Base-by-base conservation (phyloP, 2,329 filamentous ascomycete genomes). In the Ophiostoma sp. region DNA sequence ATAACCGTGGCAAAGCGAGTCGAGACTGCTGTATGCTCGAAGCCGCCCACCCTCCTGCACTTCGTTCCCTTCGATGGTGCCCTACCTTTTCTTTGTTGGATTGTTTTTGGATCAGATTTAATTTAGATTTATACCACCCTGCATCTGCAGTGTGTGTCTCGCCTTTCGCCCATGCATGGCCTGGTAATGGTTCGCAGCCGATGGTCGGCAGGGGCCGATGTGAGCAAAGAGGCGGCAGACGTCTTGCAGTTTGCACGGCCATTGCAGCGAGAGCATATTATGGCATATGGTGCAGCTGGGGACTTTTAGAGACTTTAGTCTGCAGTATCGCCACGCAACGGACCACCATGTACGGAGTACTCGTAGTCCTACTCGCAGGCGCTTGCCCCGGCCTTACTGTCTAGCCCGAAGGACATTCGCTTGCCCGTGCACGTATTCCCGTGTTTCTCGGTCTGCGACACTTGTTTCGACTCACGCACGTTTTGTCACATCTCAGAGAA, bases 1-100 rank as follows among this genome's bases (percentile, higher is more conserved):
- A 44, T 64, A 64, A 18, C 63, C 63, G 63, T 47, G 42, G 41
- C 42, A 64, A 64, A 64, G 63, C 63, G 63, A 47, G 14, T 44
- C 41, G 5, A 62, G 58, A 62, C 38, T 62, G 55, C 18, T 63
- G 42, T 63, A 63, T 41, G 58, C 27, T 40, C 47, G 4, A 62
- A 42, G 58, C 58, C 16, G 58, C 58, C 55, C 58, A 63, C 58
- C 58, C 38, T 62, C 38, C 41, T 62, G 58, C 58, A 60, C 18
- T 12, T 18, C 14, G 58, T 63, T 14, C 16, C 38, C 44, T 63
- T 42, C 38, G 11, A 64, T 64, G 63, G 63, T 47, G 42, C 40
- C 62, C 62, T 64, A 41, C 62, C 16, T 8, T 44, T 44, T 42
- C 5, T 16, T 41, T n/a, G 27, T 27, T 27, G 27, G 27, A 27